Conservation (phyloP, 371 early-diverging fungal species). For the Mortierella sp. region DNA sequence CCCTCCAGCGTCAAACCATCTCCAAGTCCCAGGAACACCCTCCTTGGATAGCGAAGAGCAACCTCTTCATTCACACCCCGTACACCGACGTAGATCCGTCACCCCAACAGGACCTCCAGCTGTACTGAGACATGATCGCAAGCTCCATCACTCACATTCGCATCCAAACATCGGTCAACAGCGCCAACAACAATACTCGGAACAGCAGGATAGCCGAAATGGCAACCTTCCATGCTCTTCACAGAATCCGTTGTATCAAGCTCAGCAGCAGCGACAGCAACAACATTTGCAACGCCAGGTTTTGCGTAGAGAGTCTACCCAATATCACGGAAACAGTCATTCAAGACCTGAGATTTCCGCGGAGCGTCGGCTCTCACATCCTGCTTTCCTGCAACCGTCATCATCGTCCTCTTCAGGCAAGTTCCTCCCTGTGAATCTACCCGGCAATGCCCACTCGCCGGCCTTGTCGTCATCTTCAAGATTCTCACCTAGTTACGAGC, state of each 20-base stretch:
- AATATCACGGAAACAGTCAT: conserved; percentile 12
- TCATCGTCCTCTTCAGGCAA: conserved; percentile 14
- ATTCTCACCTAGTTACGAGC: conserved; percentile 29
- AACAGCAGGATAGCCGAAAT: conserved; percentile 24
- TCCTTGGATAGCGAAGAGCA: conserved; percentile 19
- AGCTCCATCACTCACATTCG: conserved; percentile 44
- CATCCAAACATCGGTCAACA: conserved; percentile 51
- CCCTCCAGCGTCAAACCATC: conserved; percentile 16
- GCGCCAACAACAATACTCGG: conserved; percentile 32
- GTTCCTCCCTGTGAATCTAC: conserved; percentile 4
- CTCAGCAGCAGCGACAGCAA: conserved; percentile 25
- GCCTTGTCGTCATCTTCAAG: conserved; percentile 27
- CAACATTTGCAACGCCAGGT: conserved; percentile 25
- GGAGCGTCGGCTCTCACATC: conserved; percentile 40
- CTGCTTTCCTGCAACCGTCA: conserved; percentile 23
- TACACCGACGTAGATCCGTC: conserved; percentile 7
- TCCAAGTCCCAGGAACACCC: conserved; percentile 25
- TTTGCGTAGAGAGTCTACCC: conserved; percentile 30
- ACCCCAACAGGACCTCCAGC: conserved; percentile 12
- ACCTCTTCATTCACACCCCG: conserved; percentile 8
- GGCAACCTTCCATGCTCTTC: conserved; percentile 10
- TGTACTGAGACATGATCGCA: conserved; percentile 8
- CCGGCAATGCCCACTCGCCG: conserved; percentile 10
- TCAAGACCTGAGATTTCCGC: conserved; percentile 5
- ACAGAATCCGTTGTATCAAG: conserved; percentile 13